These are phyloP conservation scores for Tricladium varicosporioides DNA, from an alignment of 2,329 filamentous ascomycete genomes.

Conservation along the genomic window DNA sequence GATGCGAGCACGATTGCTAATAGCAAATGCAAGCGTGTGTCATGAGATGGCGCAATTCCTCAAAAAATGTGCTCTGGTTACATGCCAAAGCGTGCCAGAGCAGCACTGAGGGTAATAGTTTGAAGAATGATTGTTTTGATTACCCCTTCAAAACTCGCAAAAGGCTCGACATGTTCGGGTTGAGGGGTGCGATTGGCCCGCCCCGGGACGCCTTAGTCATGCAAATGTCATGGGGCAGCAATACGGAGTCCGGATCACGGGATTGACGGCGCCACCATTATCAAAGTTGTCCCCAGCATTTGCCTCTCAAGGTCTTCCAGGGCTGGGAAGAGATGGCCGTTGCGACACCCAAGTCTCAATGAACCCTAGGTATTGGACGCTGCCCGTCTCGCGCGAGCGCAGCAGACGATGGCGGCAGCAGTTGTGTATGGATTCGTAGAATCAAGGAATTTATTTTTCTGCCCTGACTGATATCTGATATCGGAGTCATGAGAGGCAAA, in stretches of 20 bases:
- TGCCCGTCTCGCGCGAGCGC: too few species aligned
- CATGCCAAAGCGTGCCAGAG: too few species aligned
- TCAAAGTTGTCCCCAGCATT: not conserved
- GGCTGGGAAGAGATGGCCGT: too few species aligned
- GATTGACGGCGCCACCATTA: not conserved
- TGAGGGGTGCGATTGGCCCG: slow-evolving; percentile 9
- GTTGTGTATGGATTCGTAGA: too few species aligned
- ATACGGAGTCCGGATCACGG: not conserved
- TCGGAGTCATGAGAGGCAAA: too few species aligned
- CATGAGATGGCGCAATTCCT: slow-evolving; percentile 22
- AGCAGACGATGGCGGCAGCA: too few species aligned
- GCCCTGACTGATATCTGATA: too few species aligned
- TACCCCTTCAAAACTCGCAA: slow-evolving; percentile 22
- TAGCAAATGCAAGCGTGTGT: slow-evolving; percentile 27
- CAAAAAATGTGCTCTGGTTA: too few species aligned
- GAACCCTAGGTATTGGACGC: too few species aligned
- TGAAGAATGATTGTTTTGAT: slow-evolving; percentile 14
- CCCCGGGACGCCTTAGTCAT: slow-evolving; percentile 16
- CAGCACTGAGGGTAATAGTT: slow-evolving; percentile 1
- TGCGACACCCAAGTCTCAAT: too few species aligned
- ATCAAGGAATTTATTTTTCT: too few species aligned
- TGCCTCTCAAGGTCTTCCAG: too few species aligned
- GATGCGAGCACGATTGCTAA: slow-evolving; percentile 15
- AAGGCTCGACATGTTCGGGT: slow-evolving; percentile 7
- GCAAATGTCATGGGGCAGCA: not conserved